phyloP scores from a whole-genome alignment of 2,329 filamentous ascomycete species.

The Penicillium paneum region DNA sequence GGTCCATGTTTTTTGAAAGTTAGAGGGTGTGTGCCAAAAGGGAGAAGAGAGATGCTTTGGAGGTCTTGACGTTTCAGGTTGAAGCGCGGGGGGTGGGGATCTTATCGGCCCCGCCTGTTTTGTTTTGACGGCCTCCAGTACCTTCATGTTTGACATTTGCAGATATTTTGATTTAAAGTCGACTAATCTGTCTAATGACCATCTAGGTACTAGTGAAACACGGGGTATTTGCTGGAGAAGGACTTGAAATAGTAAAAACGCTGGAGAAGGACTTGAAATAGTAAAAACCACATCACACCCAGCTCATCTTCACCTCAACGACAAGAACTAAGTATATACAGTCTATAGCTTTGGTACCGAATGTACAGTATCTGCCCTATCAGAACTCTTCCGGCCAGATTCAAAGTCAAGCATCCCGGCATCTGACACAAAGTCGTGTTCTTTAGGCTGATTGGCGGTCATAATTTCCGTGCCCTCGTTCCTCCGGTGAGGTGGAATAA shows the following conservation, averaged over 20 bases:
- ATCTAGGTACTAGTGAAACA: too few species aligned
- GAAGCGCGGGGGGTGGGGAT: conserved; percentile 1
- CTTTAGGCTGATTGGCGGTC: background rate
- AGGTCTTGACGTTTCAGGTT: background rate
- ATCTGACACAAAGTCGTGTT: background rate
- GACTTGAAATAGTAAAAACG: background rate
- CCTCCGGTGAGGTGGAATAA: conserved; percentile 49
- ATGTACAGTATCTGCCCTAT: background rate
- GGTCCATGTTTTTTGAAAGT: conserved; percentile 59
- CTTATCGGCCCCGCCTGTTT: conserved; percentile 4
- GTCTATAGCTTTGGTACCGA: background rate
- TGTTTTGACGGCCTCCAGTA: background rate
- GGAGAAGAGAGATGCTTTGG: background rate
- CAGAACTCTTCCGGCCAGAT: background rate
- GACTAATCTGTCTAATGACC: too few species aligned
- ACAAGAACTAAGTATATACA: background rate
- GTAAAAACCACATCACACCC: background rate
- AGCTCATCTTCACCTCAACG: background rate
- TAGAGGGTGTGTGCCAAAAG: conserved; percentile 1
- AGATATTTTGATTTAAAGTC: too few species aligned
- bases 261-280: too few species aligned
- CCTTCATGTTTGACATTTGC: too few species aligned
- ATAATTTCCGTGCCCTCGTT: conserved; percentile 40
- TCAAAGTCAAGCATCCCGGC: background rate
- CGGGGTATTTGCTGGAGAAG: too few species aligned